These are phyloP conservation scores for Cryptococcus sp. DNA, from an alignment of 1,284 basidiomycete genomes.

Conservation along the genomic window DNA sequence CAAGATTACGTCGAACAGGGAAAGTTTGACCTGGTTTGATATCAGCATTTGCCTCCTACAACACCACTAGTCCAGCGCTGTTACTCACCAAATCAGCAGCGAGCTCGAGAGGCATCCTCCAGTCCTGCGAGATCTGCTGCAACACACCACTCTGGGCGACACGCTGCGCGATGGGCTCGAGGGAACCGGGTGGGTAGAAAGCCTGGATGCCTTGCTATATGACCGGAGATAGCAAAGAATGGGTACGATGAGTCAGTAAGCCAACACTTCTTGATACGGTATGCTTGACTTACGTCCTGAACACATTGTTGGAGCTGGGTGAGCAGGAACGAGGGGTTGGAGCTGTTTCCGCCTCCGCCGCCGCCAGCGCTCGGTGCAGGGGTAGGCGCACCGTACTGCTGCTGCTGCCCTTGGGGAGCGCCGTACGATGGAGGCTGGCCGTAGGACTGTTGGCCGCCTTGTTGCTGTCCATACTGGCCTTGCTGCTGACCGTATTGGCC, in stretches of 20 bases:
- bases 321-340: conserved; percentile 36
- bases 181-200: conserved; percentile 55
- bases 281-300: conserved; percentile 45
- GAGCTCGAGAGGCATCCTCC: conserved; percentile 55
- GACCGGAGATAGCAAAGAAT: neutral
- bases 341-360: conserved; percentile 24
- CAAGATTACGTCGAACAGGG: conserved; percentile 53
- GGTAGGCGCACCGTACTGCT: conserved; percentile 25
- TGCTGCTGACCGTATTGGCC: conserved; percentile 23
- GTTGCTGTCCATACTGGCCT: conserved; percentile 33
- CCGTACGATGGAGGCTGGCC: conserved; percentile 26
- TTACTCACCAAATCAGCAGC: conserved; percentile 50
- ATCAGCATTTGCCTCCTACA: no score
- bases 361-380: conserved; percentile 22
- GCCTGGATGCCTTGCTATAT: conserved; percentile 53
- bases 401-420: conserved; percentile 19
- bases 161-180: conserved; percentile 53
- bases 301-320: conserved; percentile 50
- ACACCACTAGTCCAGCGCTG: no score
- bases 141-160: conserved; percentile 53
- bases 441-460: conserved; percentile 39
- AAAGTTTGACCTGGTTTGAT: conserved; percentile 42
- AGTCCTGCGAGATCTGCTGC: conserved; percentile 51
- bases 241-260: neutral
- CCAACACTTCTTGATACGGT: neutral